Percentiles rank a stretch among this genome's conserved stretches.
Evolutionary conservation across 2,329 filamentous ascomycete genomes (phyloP).

Genomic region (Talaromyces sp.): DNA sequence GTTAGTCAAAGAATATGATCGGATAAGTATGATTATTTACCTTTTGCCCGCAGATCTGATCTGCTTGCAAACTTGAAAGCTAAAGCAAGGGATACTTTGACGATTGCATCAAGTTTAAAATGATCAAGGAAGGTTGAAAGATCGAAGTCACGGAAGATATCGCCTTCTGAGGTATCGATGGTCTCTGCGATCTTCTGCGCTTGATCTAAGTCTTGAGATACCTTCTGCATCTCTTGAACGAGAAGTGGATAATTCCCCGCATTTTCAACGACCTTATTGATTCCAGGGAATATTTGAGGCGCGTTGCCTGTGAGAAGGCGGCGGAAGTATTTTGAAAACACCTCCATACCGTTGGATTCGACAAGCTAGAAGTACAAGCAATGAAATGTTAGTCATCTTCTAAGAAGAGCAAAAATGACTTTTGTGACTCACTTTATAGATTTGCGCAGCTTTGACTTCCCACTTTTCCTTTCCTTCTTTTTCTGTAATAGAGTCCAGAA

Average conservation of each 20-base stretch:
- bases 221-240: slow-evolving; percentile 79
- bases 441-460: slow-evolving; percentile 86
- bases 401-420: background rate
- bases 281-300: slow-evolving; percentile 80
- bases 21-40: slow-evolving; percentile 49
- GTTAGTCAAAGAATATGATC: slow-evolving; percentile 10
- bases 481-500: slow-evolving; percentile 92
- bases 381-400: background rate
- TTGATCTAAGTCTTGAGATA: slow-evolving; percentile 76
- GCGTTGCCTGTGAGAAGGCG: slow-evolving; percentile 90
- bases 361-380: slow-evolving; percentile 64
- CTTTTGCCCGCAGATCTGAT: slow-evolving; percentile 82
- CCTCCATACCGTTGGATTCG: slow-evolving; percentile 98
- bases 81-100: slow-evolving; percentile 82
- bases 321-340: slow-evolving; percentile 93
- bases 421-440: slow-evolving; percentile 70
- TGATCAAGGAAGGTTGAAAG: slow-evolving; percentile 94
- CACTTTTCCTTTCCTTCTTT: slow-evolving; percentile 89
- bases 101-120: slow-evolving; percentile 85
- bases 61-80: slow-evolving; percentile 83
- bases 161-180: slow-evolving; percentile 84
- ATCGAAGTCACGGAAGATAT: slow-evolving; percentile 94
- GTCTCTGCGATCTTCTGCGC: slow-evolving; percentile 89
- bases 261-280: slow-evolving; percentile 70
- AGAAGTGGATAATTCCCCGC: slow-evolving; percentile 82